Conservation (phyloP, 257 asterid genomes). For the Solanum dulcamara region DNA sequence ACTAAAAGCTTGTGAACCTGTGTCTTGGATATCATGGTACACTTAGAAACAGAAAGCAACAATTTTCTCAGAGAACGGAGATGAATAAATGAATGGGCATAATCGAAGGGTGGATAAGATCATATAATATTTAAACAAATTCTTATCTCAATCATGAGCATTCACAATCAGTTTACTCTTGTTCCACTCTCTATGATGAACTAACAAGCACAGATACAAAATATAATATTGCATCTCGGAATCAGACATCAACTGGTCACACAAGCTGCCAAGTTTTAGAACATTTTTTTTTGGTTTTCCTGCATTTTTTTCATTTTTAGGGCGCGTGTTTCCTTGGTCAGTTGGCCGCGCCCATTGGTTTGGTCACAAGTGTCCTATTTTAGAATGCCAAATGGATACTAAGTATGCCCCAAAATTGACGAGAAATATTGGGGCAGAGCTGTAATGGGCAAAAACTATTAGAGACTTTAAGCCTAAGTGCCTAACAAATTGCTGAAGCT, state of each 20-base stretch:
- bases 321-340: not conserved
- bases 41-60: not conserved
- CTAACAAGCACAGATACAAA: not conserved
- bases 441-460: not conserved
- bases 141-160: not conserved
- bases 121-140: not conserved
- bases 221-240: not conserved
- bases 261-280: not conserved
- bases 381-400: not conserved
- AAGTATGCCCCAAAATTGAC: not conserved
- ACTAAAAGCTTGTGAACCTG: not conserved
- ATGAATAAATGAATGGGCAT: not conserved
- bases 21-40: not conserved
- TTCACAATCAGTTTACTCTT: not conserved
- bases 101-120: not conserved
- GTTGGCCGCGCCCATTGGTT: not conserved
- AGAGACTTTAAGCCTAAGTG: not conserved
- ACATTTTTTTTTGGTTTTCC: not conserved
- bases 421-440: not conserved
- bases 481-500: not conserved
- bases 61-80: not conserved
- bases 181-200: not conserved
- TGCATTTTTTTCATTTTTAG: not conserved
- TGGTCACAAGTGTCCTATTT: not conserved
- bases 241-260: not conserved